Conservation (phyloP, 2,329 filamentous ascomycete genomes). For the Microsporum ferrugineum region DNA sequence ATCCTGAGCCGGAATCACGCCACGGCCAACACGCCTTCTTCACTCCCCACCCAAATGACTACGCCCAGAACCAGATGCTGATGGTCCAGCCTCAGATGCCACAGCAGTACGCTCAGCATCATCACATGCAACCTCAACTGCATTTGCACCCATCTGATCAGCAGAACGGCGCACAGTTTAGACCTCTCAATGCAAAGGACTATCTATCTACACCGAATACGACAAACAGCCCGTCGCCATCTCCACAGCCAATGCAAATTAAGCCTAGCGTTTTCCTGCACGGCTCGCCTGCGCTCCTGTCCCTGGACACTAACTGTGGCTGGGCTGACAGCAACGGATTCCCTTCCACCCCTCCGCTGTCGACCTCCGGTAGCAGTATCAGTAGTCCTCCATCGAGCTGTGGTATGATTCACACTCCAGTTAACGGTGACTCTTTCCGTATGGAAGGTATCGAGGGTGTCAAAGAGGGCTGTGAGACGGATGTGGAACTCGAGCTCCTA, state of each 20-base stretch:
- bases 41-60: slow-evolving; percentile 49
- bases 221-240: slow-evolving; percentile 49
- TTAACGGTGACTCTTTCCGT: slow-evolving; percentile 66
- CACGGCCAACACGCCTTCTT: slow-evolving; percentile 66
- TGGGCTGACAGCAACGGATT: slow-evolving; percentile 56
- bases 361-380: slow-evolving; percentile 69
- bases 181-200: slow-evolving; percentile 4
- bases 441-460: slow-evolving; percentile 55
- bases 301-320: slow-evolving; percentile 64
- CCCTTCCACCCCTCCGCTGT: slow-evolving; percentile 78
- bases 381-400: slow-evolving; percentile 70
- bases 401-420: slow-evolving; percentile 68
- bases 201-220: neutral
- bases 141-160: slow-evolving; percentile 10
- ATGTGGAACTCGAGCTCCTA: slow-evolving; percentile 60
- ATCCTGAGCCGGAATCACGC: slow-evolving; percentile 61
- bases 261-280: slow-evolving; percentile 63
- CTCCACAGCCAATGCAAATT: slow-evolving; percentile 60
- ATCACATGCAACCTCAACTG: neutral
- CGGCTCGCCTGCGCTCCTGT: slow-evolving; percentile 41
- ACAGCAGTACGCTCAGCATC: slow-evolving; percentile 21
- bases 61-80: slow-evolving; percentile 3
- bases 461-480: slow-evolving; percentile 61
- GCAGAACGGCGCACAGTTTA: slow-evolving; percentile 17
- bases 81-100: slow-evolving; percentile 16